Evolutionary conservation across 306 rosid species (phyloP).

Genomic region (Neltuma alba): DNA sequence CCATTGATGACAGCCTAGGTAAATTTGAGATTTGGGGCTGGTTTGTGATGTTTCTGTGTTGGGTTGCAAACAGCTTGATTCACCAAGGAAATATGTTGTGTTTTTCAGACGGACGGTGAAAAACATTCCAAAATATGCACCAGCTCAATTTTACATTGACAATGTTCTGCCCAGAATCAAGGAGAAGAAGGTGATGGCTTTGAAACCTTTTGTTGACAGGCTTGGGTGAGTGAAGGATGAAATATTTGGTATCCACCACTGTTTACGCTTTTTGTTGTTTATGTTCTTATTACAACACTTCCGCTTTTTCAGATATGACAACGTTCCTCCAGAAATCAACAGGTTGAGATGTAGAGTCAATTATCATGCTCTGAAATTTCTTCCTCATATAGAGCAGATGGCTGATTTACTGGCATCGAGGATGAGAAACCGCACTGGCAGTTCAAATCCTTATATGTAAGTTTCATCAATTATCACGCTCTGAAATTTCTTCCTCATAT

Average conservation of each 20-base stretch:
- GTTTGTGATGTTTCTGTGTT: constrained; percentile 10
- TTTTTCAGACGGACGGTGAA: constrained; percentile 90
- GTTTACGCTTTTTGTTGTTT: constrained; percentile 24
- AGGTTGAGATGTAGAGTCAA: constrained; percentile 98
- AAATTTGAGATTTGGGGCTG: constrained; percentile 8
- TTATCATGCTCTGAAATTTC: constrained; percentile 98
- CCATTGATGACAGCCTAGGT: constrained; percentile 25
- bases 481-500: constrained; percentile 98
- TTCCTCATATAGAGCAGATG: constrained; percentile 97
- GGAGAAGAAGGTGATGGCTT: constrained; percentile 99
- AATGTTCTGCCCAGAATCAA: constrained; percentile 97
- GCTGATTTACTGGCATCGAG: constrained; percentile 90
- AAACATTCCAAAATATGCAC: constrained; percentile 97
- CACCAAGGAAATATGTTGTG: constrained; percentile 34
- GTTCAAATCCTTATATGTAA: constrained; percentile 93
- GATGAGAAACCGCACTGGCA: constrained; percentile 96
- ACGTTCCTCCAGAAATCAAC: constrained; percentile 94
- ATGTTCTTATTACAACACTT: constrained; percentile 17
- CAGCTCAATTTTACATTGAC: constrained; percentile 94
- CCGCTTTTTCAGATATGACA: constrained; percentile 82
- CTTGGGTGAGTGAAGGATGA: constrained; percentile 77
- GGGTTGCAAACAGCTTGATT: constrained; percentile 43
- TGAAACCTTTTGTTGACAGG: constrained; percentile 97
- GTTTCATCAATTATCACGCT: constrained; percentile 97
- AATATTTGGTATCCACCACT: constrained; percentile 14